These are phyloP conservation scores for Anacardium occidentale DNA, from an alignment of 345 rosid genomes.

Conservation along the genomic window DNA sequence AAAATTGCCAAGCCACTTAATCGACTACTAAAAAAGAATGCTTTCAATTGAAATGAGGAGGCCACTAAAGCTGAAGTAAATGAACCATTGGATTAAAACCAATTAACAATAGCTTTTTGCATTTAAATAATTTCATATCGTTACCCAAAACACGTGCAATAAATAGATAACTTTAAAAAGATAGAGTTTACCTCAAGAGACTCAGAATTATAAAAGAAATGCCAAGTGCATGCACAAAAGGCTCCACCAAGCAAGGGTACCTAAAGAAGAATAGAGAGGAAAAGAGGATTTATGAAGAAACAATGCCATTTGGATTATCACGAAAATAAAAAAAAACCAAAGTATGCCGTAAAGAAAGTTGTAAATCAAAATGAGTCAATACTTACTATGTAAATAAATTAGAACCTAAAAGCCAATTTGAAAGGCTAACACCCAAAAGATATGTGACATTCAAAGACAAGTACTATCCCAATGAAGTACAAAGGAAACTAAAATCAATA, in stretches of 20 bases:
- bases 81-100: not conserved
- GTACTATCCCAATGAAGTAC: not conserved
- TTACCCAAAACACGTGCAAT: not conserved
- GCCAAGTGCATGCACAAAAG: conserved; percentile 95
- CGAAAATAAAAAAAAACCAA: not conserved
- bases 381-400: not conserved
- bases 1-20: too few species aligned
- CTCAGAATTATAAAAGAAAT: conserved; percentile 90
- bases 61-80: conserved; percentile 13
- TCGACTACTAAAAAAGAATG: too few species aligned
- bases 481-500: not conserved
- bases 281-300: conserved; percentile 8
- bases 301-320: not conserved
- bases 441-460: not conserved
- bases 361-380: not conserved
- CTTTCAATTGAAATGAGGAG: too few species aligned
- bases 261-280: conserved; percentile 34
- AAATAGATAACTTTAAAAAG: not conserved
- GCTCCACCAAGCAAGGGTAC: conserved; percentile 98
- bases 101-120: not conserved
- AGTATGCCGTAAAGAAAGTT: not conserved
- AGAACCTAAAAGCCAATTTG: conserved; percentile 7
- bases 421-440: not conserved
- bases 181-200: conserved; percentile 71
- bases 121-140: not conserved